Percentiles rank a stretch among this genome's conserved stretches.
These are phyloP conservation scores for Magnaporthiopsis incrustans DNA, from an alignment of 2,329 filamentous ascomycete species.

Conservation along the genomic window DNA sequence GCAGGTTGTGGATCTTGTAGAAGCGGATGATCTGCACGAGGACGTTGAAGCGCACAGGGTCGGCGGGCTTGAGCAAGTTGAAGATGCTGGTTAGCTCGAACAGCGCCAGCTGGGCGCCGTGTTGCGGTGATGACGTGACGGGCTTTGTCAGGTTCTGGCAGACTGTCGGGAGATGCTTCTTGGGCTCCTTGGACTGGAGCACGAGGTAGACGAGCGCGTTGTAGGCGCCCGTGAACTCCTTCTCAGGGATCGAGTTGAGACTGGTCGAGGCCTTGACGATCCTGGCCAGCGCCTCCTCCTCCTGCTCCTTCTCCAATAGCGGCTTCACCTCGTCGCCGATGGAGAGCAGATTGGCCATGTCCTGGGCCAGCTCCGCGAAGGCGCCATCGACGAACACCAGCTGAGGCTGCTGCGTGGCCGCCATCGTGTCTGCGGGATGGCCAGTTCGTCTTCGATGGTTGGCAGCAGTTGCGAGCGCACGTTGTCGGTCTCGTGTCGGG, in stretches of 20 bases:
- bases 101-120: constrained; percentile 78
- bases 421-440: constrained; percentile 8
- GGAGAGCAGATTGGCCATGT: constrained; percentile 93
- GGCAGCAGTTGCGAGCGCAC: neutral
- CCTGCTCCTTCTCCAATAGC: constrained; percentile 64
- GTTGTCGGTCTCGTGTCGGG: neutral
- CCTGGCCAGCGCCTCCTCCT: constrained; percentile 84
- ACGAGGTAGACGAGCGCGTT: constrained; percentile 94
- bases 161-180: constrained; percentile 78
- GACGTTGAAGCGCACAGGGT: constrained; percentile 80
- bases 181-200: constrained; percentile 74
- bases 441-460: neutral
- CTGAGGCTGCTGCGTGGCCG: constrained; percentile 35
- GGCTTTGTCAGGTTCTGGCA: constrained; percentile 87
- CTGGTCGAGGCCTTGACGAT: constrained; percentile 71
- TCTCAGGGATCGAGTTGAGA: constrained; percentile 83
- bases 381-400: constrained; percentile 78
- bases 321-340: constrained; percentile 69
- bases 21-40: constrained; percentile 83
- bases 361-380: constrained; percentile 86
- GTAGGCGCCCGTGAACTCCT: constrained; percentile 93
- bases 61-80: constrained; percentile 75
- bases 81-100: constrained; percentile 91
- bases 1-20: constrained; percentile 54
- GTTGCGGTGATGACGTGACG: constrained; percentile 74